Evolutionary conservation across 352 stramenopile species (phyloP), one percentile per base, ranked within the genome.

Genomic region (Globisporangium sylvaticum): DNA sequence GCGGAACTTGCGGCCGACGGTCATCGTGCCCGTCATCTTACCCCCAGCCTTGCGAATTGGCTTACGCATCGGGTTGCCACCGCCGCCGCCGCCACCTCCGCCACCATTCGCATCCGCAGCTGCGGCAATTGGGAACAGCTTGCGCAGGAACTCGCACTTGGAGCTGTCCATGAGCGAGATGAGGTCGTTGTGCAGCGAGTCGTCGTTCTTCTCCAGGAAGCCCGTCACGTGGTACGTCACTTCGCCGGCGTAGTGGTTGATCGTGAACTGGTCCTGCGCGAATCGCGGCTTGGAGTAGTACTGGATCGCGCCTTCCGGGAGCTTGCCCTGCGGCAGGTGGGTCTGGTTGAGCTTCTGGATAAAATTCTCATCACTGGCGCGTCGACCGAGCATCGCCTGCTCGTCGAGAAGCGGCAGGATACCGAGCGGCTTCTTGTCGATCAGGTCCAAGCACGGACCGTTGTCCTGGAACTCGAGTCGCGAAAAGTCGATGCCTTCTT

Each of bases 131-230:
- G 84, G 78, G 72, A 94, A 95, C 15, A 97, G 69, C 60, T 80
- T 81, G n/a, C 80, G 82, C 31, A 95, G 58, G 53, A 91, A 96
- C 25, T 89, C 82, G 32, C 87, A 88, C 68, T 91, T 80, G 7
- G 85, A 94, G 67, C 76, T 92, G 66, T 97, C 83, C 83, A 96
- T 95, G 1, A 97, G 74, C 22, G 87, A 92, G 52, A 96, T 81
- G 42, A 97, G 71, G 67, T 97, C 89, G 56, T 94, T 93, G 75
- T 97, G 91, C 10, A 99, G 75, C 61, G 94, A 98, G 72, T 99
- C 97, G 68, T 98, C 94, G 81, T 99, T 99, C 78, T 99, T 99
- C 71, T 99, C 97, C 25, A 99, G 80, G 69, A 99, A 99, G 27
- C 94, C 94, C 58, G 88, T 95, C 27, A 97, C 95, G 59, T 88